Evolutionary conservation across 345 rosid genomes (phyloP).

Genomic region (Streptanthus diversifolius): DNA sequence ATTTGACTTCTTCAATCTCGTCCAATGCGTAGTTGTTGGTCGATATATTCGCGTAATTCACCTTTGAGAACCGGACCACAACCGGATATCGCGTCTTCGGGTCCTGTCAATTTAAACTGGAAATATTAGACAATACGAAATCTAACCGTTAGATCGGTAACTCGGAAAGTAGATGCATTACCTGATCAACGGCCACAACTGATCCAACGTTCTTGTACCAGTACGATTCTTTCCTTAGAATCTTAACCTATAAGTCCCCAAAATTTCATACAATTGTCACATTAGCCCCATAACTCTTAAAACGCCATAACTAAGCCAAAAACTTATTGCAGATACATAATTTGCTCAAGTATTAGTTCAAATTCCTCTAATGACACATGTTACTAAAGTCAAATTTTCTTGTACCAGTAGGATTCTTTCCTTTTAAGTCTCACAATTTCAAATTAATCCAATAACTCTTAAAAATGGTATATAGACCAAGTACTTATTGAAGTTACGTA

Average conservation of each 20-base stretch:
- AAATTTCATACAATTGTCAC: neutral
- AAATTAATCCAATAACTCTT: constrained; percentile 1
- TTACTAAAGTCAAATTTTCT: neutral
- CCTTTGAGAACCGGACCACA: constrained; percentile 86
- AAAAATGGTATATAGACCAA: neutral
- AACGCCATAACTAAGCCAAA: neutral
- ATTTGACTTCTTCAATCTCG: constrained; percentile 73
- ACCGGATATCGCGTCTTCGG: constrained; percentile 83
- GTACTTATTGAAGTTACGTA: neutral
- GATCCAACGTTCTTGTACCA: constrained; percentile 83
- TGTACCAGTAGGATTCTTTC: constrained; percentile 67
- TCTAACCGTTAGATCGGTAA: neutral
- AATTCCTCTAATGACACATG: neutral
- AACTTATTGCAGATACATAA: neutral
- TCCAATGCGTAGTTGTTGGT: constrained; percentile 95
- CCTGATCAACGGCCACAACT: constrained; percentile 92
- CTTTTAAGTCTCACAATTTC: neutral
- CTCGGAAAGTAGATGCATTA: constrained; percentile 15
- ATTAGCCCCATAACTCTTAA: constrained; percentile 1
- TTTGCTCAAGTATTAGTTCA: neutral
- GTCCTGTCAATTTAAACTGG: constrained; percentile 40
- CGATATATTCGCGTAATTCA: constrained; percentile 86
- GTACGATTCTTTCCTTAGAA: constrained; percentile 82
- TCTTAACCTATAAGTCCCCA: constrained; percentile 59
- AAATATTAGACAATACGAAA: constrained; percentile 4